A percentile compares a stretch with the other conserved stretches of the same genome.
Evolutionary conservation across 2,329 filamentous ascomycete genomes (phyloP).

Genomic region (Aspergillus luchuensis): DNA sequence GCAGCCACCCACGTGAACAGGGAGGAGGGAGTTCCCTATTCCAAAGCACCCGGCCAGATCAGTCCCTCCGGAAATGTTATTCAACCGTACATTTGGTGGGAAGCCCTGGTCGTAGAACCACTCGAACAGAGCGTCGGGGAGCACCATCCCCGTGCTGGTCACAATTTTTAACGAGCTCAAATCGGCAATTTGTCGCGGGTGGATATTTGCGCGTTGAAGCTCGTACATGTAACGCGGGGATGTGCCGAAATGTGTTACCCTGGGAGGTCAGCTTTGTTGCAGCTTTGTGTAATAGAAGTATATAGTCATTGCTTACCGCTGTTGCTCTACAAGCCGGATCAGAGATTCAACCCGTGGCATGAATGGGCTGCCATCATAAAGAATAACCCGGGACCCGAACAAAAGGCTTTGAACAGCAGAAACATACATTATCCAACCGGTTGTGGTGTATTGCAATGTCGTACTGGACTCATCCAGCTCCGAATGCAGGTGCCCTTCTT

Average conservation of each 20-base stretch:
- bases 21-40: conserved; percentile 66
- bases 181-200: conserved; percentile 64
- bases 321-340: conserved; percentile 57
- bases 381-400: conserved; percentile 61
- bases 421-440: conserved; percentile 89
- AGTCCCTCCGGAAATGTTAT: conserved; percentile 76
- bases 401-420: conserved; percentile 61
- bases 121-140: conserved; percentile 74
- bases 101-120: conserved; percentile 79
- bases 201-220: conserved; percentile 61
- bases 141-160: conserved; percentile 77
- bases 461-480: conserved; percentile 48
- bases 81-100: conserved; percentile 65
- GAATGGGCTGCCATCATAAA: conserved; percentile 87
- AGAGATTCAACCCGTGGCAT: conserved; percentile 66
- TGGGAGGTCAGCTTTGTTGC: conserved; percentile 49
- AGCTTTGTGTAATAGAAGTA: not conserved
- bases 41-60: conserved; percentile 59
- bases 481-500: conserved; percentile 63
- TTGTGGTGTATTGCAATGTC: conserved; percentile 65
- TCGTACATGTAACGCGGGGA: conserved; percentile 78
- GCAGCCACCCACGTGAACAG: conserved; percentile 63
- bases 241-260: conserved; percentile 71
- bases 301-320: not conserved
- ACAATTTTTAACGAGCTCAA: conserved; percentile 64